A percentile compares a stretch with the other conserved stretches of the same genome.
Conservation (phyloP, 1,284 basidiomycete species). For the Macrocybe sp. region DNA sequence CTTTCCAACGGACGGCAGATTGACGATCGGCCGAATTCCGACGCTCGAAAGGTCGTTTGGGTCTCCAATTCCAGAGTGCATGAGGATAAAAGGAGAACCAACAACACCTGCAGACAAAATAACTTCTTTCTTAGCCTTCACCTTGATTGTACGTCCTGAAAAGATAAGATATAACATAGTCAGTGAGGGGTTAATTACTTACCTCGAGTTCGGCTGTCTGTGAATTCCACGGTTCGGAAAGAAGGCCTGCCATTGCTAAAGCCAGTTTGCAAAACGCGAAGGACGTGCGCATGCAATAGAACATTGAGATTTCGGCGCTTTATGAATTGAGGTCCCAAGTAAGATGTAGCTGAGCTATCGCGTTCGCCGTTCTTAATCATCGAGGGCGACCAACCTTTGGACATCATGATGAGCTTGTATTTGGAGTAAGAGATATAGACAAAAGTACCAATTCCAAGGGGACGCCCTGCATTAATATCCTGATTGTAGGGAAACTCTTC, state of each 20-base stretch:
- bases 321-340: slow-evolving; percentile 3
- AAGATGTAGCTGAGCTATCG: slow-evolving; percentile 10
- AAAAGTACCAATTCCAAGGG: slow-evolving; percentile 25
- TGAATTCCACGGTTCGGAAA: slow-evolving; percentile 7
- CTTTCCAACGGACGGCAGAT: slow-evolving; percentile 31
- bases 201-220: not conserved
- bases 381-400: slow-evolving; percentile 7
- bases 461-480: slow-evolving; percentile 26
- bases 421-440: not conserved
- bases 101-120: slow-evolving; percentile 26
- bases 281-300: slow-evolving; percentile 6
- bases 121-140: slow-evolving; percentile 22
- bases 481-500: slow-evolving; percentile 18
- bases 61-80: slow-evolving; percentile 37
- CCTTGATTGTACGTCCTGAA: not conserved
- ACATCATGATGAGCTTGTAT: not conserved
- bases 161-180: not conserved
- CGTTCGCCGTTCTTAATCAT: slow-evolving; percentile 5
- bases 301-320: slow-evolving; percentile 8
- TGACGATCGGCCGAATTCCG: slow-evolving; percentile 24
- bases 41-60: slow-evolving; percentile 20
- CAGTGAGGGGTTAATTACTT: not conserved
- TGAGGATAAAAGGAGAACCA: slow-evolving; percentile 29
- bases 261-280: slow-evolving; percentile 5
- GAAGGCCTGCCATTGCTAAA: not conserved